Base-by-base conservation (phyloP, 495 filamentous ascomycete genomes). In the Apiosordaria backusii region DNA sequence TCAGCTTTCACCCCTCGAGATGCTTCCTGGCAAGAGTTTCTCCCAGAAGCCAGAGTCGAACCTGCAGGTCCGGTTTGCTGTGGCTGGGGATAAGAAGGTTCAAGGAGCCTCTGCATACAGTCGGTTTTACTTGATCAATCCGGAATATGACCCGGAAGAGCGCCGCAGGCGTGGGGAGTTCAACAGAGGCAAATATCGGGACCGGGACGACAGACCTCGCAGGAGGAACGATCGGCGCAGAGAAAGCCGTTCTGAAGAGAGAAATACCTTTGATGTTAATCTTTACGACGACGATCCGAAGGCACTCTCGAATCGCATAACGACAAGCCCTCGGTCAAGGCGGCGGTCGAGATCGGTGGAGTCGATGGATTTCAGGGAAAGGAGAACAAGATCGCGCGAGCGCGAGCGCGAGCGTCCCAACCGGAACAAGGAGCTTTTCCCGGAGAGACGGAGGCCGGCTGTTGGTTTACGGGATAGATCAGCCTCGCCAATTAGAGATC, bases 101-200 rank as follows among this genome's bases (percentile, higher is more conserved):
- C 79, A 83, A 18, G 87, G 90, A 50, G 92, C 95, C 0, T 82
- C 90, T 16, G 86, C 91, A 61, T 83, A 89, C 35, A 97, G 95
- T 76, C 82, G 92, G 18, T 98, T 93, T 77, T 99, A 98, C 74
- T 85, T 97, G 9, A 83, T 95, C 71, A 88, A 99, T 70, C 92
- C 93, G 0, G 89, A 96, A 68, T 87, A 93, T 71, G 93, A 97
- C 71, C 92, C 91, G 2, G 85, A 89, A 53, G 91, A 96, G 75
- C 83, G 87, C 54, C 79, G 88, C 65, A 83, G 81, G 53, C 76
- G 76, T 57, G 73, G 72, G 55, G 80, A 86, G 52, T 73, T 69
- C 22, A 52, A 40, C 23, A 70, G 79, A 57, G 81, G 83, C 50
- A 81, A 78, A 61, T 84, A 86, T 63, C 80, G 86, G 60, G 85